Base-by-base conservation (phyloP, 2,329 filamentous ascomycete genomes). In the Tolypocladium sp. region DNA sequence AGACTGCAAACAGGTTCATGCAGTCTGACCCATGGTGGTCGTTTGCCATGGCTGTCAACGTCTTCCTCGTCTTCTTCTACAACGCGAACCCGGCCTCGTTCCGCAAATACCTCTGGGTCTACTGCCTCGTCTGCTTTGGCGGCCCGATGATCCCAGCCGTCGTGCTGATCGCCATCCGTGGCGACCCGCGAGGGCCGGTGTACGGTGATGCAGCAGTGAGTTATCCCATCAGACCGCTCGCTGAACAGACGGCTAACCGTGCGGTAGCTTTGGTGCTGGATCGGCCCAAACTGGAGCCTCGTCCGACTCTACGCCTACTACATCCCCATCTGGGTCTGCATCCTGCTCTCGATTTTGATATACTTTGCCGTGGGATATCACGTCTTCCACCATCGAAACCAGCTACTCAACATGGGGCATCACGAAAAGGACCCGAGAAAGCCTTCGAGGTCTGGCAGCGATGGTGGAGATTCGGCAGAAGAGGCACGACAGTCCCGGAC, bases 21-120 rank as follows among this genome's bases (percentile, higher is more conserved):
- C 86, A 88, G 64, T 87, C 87, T 4, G 88, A 90, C 71, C 84
- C 87, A 0, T 81, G 88, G 74, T 92, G 87, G 88, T 89, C 88
- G 0, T 84, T 91, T 64, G 88, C 87, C 62, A 93, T 93, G 89
- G 88, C 90, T 0, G 79, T 88, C 66, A 93, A 93, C 63, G 90
- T 93, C 58, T 91, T 87, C 68, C 79, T 92, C 56, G 82, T 85
- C 46, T 84, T 85, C 67, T 85, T 84, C 71, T 76, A 76, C 67
- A 78, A 80, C 22, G 80, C 79, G 12, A 79, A 79, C 55, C 81
- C 82, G 0, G 84, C 84, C 1, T 83, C 85, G 57, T 91, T 91
- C 67, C 80, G 82, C 20, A 82, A 83, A 56, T 89, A 89, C 66
- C 79, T 86, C 57, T 89, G 87, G 80, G 80, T 84, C 55, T 93